Conservation (phyloP, 108 stramenopile species). For the Nitzschia sp. region DNA sequence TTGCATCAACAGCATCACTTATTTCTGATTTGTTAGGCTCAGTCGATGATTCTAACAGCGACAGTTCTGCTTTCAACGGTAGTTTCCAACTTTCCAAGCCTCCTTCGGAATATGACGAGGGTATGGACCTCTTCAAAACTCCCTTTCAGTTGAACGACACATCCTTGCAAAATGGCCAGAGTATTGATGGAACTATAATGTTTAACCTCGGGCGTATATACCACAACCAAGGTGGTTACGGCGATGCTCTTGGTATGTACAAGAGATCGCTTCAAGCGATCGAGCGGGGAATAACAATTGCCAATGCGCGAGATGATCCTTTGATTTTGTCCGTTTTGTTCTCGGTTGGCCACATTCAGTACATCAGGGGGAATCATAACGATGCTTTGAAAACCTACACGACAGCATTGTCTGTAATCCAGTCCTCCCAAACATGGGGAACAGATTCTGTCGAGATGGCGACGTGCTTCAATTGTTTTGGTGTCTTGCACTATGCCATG, state of each 20-base stretch:
- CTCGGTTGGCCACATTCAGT: conserved; percentile 38
- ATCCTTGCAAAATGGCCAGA: conserved; percentile 13
- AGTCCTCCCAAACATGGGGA: no score
- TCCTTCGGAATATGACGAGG: conserved; percentile 60
- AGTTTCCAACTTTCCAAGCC: conserved; percentile 2
- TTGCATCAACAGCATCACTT: no score
- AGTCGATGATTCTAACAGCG: background rate
- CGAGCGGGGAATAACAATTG: no score
- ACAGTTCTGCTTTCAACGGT: background rate
- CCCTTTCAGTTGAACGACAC: conserved; percentile 27
- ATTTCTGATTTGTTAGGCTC: background rate
- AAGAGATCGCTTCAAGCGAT: conserved; percentile 20
- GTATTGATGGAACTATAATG: conserved; percentile 40
- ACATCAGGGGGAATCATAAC: conserved; percentile 25
- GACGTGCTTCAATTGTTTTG: conserved; percentile 55
- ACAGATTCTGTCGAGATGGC: conserved; percentile 30
- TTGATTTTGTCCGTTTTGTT: conserved; percentile 32
- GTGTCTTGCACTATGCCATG: conserved; percentile 48
- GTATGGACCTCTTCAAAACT: conserved; percentile 43
- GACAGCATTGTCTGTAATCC: conserved; percentile 27
- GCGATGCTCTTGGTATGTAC: conserved; percentile 35
- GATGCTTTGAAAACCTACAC: conserved; percentile 37
- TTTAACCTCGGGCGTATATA: conserved; percentile 46
- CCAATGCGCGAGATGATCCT: conserved; percentile 5
- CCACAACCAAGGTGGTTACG: conserved; percentile 33